These are phyloP conservation scores for Boletales sp. DNA, from an alignment of 768 basidiomycete species.

Conservation along the genomic window DNA sequence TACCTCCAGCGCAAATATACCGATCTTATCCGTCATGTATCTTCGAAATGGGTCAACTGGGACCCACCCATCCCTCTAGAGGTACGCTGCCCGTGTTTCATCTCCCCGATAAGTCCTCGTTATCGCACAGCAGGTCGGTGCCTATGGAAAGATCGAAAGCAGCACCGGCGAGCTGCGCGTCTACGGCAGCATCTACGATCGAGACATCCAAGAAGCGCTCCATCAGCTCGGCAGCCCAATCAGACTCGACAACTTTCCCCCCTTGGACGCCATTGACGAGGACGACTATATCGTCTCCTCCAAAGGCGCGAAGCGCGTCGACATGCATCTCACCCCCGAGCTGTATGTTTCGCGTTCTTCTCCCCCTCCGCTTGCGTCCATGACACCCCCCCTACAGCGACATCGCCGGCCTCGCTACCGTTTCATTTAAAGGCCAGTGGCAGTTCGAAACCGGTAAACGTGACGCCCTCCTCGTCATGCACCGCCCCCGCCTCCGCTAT, in stretches of 20 bases:
- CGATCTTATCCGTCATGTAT: slow-evolving; percentile 29
- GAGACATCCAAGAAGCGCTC: slow-evolving; percentile 14
- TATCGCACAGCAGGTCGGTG: slow-evolving; percentile 26
- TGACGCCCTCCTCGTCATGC: slow-evolving; percentile 36
- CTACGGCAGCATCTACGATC: slow-evolving; percentile 33
- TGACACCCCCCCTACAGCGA: slow-evolving; percentile 1
- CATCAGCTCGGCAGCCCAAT: neutral
- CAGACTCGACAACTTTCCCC: slow-evolving; percentile 12
- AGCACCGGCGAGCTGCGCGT: slow-evolving; percentile 29
- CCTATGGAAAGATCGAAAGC: slow-evolving; percentile 29
- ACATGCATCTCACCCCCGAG: slow-evolving; percentile 11
- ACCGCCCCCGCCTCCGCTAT: slow-evolving; percentile 20
- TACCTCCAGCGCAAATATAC: slow-evolving; percentile 30
- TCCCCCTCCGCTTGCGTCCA: neutral
- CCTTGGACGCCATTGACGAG: slow-evolving; percentile 14
- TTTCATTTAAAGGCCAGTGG: slow-evolving; percentile 34
- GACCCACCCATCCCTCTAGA: slow-evolving; percentile 32
- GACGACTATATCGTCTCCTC: slow-evolving; percentile 23
- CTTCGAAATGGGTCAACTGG: slow-evolving; percentile 39
- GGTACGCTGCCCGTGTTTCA: slow-evolving; percentile 10
- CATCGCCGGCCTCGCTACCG: slow-evolving; percentile 26
- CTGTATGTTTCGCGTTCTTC: slow-evolving; percentile 15
- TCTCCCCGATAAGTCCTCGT: too few species aligned
- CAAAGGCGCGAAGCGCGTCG: slow-evolving; percentile 14
- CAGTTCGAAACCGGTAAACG: slow-evolving; percentile 29